phyloP scores from a whole-genome alignment of 164 flowering plant species.

The Macadamia tetraphylla region DNA sequence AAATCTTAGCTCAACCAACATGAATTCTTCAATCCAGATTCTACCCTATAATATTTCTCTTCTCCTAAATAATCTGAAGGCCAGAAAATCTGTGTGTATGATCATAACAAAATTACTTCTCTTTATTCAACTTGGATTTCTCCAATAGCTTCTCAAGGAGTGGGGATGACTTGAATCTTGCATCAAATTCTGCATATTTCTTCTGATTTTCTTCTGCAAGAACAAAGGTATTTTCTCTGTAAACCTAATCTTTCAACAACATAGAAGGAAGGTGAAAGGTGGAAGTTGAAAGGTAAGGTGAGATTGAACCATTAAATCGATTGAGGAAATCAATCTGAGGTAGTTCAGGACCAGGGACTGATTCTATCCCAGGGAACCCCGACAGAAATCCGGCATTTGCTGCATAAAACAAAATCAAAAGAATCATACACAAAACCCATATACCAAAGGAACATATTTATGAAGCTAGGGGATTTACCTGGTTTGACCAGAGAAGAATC shows the following conservation, averaged over 20 bases:
- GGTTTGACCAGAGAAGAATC: too few species aligned
- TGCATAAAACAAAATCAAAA: slow-evolving; percentile 26
- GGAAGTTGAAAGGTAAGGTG: too few species aligned
- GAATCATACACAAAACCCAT: background rate
- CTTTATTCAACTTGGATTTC: slow-evolving; percentile 57
- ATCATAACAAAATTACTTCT: slow-evolving; percentile 38
- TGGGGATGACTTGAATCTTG: slow-evolving; percentile 63
- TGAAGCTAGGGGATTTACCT: too few species aligned
- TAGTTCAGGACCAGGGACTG: slow-evolving; percentile 69
- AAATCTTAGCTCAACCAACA: too few species aligned
- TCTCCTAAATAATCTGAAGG: too few species aligned
- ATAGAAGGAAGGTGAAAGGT: background rate
- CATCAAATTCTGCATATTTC: slow-evolving; percentile 64
- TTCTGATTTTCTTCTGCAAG: slow-evolving; percentile 82
- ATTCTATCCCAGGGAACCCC: slow-evolving; percentile 67
- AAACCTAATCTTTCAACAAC: background rate
- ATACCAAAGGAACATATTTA: background rate
- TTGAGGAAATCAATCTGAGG: slow-evolving; percentile 66
- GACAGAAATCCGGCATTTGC: slow-evolving; percentile 75
- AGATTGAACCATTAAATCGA: slow-evolving; percentile 48
- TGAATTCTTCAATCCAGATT: too few species aligned
- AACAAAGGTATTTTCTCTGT: background rate
- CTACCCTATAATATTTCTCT: too few species aligned
- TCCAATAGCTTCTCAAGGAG: slow-evolving; percentile 63
- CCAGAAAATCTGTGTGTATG: too few species aligned